These are phyloP conservation scores for Coffea canephora DNA, from an alignment of 257 asterid species.

Conservation along the genomic window DNA sequence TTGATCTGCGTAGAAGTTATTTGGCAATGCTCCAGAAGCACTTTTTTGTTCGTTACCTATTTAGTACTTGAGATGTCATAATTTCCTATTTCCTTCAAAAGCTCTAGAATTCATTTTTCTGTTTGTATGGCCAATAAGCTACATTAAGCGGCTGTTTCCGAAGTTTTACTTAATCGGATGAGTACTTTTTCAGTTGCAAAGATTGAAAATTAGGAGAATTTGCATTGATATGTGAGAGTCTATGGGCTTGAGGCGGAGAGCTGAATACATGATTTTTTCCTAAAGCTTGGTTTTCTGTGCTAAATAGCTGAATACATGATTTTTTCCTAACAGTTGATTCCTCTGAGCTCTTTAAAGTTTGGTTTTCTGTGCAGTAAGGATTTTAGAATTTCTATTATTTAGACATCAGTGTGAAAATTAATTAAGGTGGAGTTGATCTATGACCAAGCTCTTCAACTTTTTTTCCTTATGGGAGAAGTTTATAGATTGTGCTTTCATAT, in stretches of 20 bases:
- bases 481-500: not conserved
- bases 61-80: not conserved
- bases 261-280: no score
- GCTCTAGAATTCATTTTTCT: not conserved
- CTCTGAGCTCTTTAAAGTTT: not conserved
- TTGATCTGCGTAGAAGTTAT: not conserved
- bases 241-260: not conserved
- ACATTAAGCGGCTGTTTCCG: not conserved
- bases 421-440: not conserved
- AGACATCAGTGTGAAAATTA: not conserved
- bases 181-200: not conserved
- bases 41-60: no score
- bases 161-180: not conserved
- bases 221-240: not conserved
- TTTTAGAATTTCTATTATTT: not conserved
- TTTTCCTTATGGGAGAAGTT: not conserved
- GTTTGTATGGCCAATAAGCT: not conserved
- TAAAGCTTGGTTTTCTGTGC: no score
- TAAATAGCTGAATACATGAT: no score
- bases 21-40: not conserved
- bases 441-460: not conserved
- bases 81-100: not conserved
- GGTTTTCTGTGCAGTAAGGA: not conserved
- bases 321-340: not conserved
- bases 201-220: not conserved